Base-by-base conservation (phyloP, 2,329 filamentous ascomycete genomes). In the Fusarium sp. region DNA sequence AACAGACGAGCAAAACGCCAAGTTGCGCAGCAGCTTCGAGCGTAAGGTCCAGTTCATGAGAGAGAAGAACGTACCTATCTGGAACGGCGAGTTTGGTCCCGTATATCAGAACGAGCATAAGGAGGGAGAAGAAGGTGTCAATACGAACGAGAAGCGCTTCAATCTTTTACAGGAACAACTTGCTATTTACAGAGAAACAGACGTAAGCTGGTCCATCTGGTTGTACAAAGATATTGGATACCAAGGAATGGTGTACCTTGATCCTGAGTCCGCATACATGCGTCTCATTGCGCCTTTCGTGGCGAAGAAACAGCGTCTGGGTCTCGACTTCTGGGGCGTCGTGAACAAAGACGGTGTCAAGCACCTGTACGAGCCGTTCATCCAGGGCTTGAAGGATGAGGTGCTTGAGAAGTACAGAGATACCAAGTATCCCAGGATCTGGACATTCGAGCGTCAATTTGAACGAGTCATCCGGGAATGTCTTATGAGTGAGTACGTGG, bases 131-230 rank as follows among this genome's bases (percentile, higher is more conserved):
- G 75, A 79, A 34, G 77, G 76, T 6, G 77, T 79, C 4, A 76
- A 73, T 21, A 79, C 79, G 13, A 84, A 85, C 53, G 62, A 72
- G 4, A 78, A 82, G 41, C 75, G 84, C 1, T 83, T 81, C 50
- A 78, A 78, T 1, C 71, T 85, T 0, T 71, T 85, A 0, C 75
- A 79, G 3, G 79, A 83, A 41, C 84, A 85, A 48, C 69, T 82
- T 4, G 56, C 68, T 2, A 79, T 81, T 3, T 82, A 82, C 58
- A 62, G 66, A 50, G 75, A 77, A 30, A 69, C 58, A 4, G 58
- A 62, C 1, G 84, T 74, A 76, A 84, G 82, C 46, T 90, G 88
- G 88, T 84, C 79, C 16, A 90, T 90, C 71, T 88, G 86, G 86
- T 76, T 86, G 0, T 88, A 87, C 76, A 88, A 88, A 73, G 85